Evolutionary conservation across 805 yeast genomes (phyloP).

Genomic region (Metschnikowia vanudenii): DNA sequence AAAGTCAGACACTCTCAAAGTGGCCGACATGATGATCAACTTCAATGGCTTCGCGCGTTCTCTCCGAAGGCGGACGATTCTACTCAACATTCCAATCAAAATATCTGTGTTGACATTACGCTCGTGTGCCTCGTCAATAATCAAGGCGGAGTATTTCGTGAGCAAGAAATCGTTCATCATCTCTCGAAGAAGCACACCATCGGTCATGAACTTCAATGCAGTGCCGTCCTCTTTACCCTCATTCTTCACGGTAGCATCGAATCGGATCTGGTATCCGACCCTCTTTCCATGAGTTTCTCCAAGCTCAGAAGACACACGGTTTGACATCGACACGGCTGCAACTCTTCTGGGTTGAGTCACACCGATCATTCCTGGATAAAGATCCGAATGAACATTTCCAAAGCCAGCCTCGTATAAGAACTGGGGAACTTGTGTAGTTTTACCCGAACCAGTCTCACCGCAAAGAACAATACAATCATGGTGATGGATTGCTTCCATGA

Average conservation of each 20-base stretch:
- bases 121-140: constrained; percentile 98
- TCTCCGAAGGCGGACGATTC: constrained; percentile 72
- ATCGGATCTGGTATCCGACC: constrained; percentile 82
- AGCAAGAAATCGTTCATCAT: constrained; percentile 85
- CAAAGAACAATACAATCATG: constrained; percentile 88
- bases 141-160: constrained; percentile 76
- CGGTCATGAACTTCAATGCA: constrained; percentile 85
- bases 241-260: constrained; percentile 63
- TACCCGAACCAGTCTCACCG: constrained; percentile 99
- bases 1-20: constrained; percentile 89
- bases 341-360: constrained; percentile 94
- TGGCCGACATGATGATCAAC: constrained; percentile 94
- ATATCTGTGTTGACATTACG: constrained; percentile 95
- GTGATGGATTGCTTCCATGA: constrained; percentile 94
- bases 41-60: constrained; percentile 64
- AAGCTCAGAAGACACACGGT: constrained; percentile 71
- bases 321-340: constrained; percentile 90
- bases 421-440: constrained; percentile 97
- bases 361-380: constrained; percentile 87
- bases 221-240: constrained; percentile 51
- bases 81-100: constrained; percentile 88
- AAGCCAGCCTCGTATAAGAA: constrained; percentile 91
- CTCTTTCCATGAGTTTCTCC: constrained; percentile 61
- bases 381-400: constrained; percentile 58
- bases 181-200: constrained; percentile 90